Percentiles rank a stretch among this genome's conserved stretches.
Evolutionary conservation across 1,139 yeast species (phyloP).

Genomic region (Arxiozyma telluris): DNA sequence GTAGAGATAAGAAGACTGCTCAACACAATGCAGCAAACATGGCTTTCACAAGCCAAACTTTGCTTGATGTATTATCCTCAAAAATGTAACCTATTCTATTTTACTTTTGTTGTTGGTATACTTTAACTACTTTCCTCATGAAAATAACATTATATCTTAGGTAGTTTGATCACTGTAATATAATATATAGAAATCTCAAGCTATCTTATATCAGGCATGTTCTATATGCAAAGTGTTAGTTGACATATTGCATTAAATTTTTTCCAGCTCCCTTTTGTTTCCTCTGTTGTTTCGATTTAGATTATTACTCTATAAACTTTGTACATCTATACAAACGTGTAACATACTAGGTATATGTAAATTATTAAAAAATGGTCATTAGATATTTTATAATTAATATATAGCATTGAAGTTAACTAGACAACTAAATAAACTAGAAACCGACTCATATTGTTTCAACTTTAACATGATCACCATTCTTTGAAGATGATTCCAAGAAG

Average conservation of each 20-base stretch:
- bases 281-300: too few relatives aligned
- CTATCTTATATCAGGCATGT: too few relatives aligned
- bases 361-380: too few relatives aligned
- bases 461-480: conserved; percentile 48
- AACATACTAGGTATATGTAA: neutral
- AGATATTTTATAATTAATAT: neutral
- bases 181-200: too few relatives aligned
- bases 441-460: conserved; percentile 33
- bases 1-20: conserved; percentile 11
- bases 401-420: neutral
- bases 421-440: neutral
- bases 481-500: conserved; percentile 58
- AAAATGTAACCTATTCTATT: neutral
- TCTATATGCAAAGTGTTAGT: too few relatives aligned
- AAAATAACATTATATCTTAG: too few relatives aligned
- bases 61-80: neutral
- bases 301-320: too few relatives aligned
- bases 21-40: conserved; percentile 11
- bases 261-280: too few relatives aligned
- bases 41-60: conserved; percentile 5
- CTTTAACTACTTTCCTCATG: too few relatives aligned
- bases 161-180: too few relatives aligned
- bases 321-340: neutral
- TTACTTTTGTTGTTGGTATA: neutral
- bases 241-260: too few relatives aligned